Percentiles rank a stretch among this genome's conserved stretches.
phyloP scores from a whole-genome alignment of 305 asterid species.

The Coffea humblotiana region DNA sequence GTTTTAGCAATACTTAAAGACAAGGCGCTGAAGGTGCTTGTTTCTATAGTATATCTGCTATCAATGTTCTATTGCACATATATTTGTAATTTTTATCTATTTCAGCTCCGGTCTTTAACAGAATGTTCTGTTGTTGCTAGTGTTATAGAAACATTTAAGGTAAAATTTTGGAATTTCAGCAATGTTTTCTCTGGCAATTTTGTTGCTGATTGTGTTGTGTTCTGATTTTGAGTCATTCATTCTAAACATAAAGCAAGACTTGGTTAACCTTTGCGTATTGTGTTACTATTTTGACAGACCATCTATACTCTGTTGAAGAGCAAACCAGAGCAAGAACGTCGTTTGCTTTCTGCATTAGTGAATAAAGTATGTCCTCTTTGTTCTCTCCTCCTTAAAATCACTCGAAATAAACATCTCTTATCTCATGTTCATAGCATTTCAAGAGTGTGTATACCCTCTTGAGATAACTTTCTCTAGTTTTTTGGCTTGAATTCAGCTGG shows the following conservation, averaged over 20 bases:
- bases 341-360: conserved; percentile 76
- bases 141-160: neutral
- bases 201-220: neutral
- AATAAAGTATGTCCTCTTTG: conserved; percentile 59
- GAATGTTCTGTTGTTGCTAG: neutral
- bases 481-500: conserved; percentile 57
- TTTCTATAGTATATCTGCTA: conserved; percentile 11
- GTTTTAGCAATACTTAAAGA: conserved; percentile 73
- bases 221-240: conserved; percentile 21
- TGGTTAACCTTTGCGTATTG: neutral
- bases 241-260: neutral
- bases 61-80: neutral
- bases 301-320: conserved; percentile 69
- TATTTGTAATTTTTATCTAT: neutral
- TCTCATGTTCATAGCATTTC: neutral
- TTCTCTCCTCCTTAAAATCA: neutral
- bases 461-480: neutral
- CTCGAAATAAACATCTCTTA: neutral
- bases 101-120: neutral
- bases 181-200: neutral
- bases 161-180: neutral
- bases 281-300: conserved; percentile 41
- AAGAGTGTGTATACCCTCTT: neutral
- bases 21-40: conserved; percentile 80
- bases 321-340: conserved; percentile 94